Evolutionary conservation across 164 flowering plant species (phyloP).

Genomic region (Protea cynaroides): DNA sequence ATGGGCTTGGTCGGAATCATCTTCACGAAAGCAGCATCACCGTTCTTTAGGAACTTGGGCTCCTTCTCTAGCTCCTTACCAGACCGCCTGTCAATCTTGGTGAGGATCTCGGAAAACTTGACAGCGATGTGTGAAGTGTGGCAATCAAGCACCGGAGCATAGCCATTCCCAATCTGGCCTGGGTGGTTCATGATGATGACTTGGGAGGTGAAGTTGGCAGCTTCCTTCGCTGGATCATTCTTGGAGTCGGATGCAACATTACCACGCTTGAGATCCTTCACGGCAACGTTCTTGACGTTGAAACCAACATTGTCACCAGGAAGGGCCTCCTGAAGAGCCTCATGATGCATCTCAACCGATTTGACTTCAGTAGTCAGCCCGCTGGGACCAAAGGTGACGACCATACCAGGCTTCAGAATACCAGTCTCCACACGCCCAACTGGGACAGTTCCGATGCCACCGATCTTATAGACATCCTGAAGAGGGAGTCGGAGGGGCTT

Average conservation of each 20-base stretch:
- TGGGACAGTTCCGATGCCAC: constrained; percentile 69
- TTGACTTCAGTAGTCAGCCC: constrained; percentile 68
- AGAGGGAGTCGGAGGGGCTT: constrained; percentile 77
- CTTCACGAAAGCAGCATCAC: constrained; percentile 60
- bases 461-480: constrained; percentile 72
- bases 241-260: constrained; percentile 64
- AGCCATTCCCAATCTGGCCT: constrained; percentile 65
- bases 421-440: constrained; percentile 73
- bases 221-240: constrained; percentile 65
- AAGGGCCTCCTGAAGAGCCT: constrained; percentile 53
- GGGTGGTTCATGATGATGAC: constrained; percentile 83
- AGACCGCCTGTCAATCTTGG: constrained; percentile 56
- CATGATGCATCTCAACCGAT: constrained; percentile 76
- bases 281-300: constrained; percentile 68
- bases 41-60: constrained; percentile 61
- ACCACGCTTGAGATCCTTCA: constrained; percentile 69
- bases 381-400: constrained; percentile 61
- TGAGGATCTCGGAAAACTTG: constrained; percentile 44
- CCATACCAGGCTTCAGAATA: constrained; percentile 62
- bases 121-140: constrained; percentile 76
- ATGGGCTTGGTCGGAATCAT: constrained; percentile 76
- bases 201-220: constrained; percentile 66
- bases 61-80: constrained; percentile 61
- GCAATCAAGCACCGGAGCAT: constrained; percentile 66
- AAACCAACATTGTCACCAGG: constrained; percentile 70